Base-by-base conservation (phyloP, 129 eudicot species). In the Centella asiatica region DNA sequence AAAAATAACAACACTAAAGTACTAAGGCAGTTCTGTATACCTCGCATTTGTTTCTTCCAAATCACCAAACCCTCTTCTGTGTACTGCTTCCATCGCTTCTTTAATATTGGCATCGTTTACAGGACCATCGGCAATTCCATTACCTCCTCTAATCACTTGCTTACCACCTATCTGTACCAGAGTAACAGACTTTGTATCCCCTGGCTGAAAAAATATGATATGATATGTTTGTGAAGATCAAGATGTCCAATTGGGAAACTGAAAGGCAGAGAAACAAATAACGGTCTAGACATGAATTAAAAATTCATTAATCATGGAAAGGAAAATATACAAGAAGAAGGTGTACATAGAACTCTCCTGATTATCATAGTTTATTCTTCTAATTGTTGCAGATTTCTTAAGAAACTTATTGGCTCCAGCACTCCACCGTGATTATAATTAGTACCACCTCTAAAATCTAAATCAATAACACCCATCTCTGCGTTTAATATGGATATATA, bases 61-160 rank as follows among this genome's bases (percentile, higher is more conserved):
- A 76, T 77, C 67, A 44, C 84, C 86, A 57, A 69, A 80, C 62
- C 72, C 55, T 78, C 85, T 76, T 36, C 81, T 62, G 10, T 42
- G 65, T 66, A 87, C 77, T 52, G 77, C 64, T 34, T 72, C 76
- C 95, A 87, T 82, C 29, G 64, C 78, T 56, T 66, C 34, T 64
- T 58, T 18, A 54, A 80, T 67, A 53, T 78, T 74, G 64, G 83
- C 70, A 74, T 84, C 86, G 62, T 66, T 61, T 47, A 82, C 85
- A 44, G 17, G 78, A 66, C 73, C 85, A 80, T 92, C 99, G 62
- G 79, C 83, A 53, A 92, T 82, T 50, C 72, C 82, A 64, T 87
- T 92, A 44, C 95, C 99, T 66, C 99, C 99, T 72, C 85, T 80
- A 57, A 92, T 92, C 24, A 83, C 74, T 74, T 73, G 77, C n/a